Percentiles rank a stretch among this genome's conserved stretches.
These are phyloP conservation scores for Aspergillus flavus DNA, from an alignment of 2,329 filamentous ascomycete genomes.

Conservation along the genomic window DNA sequence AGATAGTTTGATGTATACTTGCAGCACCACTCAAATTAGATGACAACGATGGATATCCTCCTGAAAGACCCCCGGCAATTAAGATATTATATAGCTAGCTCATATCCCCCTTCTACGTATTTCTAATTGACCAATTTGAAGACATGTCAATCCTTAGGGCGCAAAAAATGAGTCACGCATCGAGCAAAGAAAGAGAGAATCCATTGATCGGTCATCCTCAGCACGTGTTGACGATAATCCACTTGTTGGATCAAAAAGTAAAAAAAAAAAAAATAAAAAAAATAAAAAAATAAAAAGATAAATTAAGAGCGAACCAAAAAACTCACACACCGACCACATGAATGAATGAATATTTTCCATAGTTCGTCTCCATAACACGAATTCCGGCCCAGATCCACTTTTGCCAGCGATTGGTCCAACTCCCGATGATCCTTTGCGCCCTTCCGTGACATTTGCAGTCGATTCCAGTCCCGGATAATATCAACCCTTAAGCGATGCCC, in stretches of 20 bases:
- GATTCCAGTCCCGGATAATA: background rate
- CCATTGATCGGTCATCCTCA: background rate
- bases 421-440: conserved; percentile 3
- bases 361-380: background rate
- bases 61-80: background rate
- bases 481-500: background rate
- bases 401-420: background rate
- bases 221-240: background rate
- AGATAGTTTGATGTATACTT: conserved; percentile 4
- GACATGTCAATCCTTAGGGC: background rate
- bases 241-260: background rate
- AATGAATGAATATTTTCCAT: background rate
- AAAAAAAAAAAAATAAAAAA: background rate
- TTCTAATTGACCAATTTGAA: background rate
- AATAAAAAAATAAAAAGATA: background rate
- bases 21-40: background rate
- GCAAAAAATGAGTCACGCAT: background rate
- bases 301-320: background rate
- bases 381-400: background rate
- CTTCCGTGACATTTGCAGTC: background rate
- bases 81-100: background rate
- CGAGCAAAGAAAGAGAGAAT: background rate
- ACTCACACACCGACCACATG: conserved; percentile 1
- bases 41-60: background rate
- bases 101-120: background rate